Evolutionary conservation across 768 basidiomycete species (phyloP).

Genomic region (Boletus insuetus): DNA sequence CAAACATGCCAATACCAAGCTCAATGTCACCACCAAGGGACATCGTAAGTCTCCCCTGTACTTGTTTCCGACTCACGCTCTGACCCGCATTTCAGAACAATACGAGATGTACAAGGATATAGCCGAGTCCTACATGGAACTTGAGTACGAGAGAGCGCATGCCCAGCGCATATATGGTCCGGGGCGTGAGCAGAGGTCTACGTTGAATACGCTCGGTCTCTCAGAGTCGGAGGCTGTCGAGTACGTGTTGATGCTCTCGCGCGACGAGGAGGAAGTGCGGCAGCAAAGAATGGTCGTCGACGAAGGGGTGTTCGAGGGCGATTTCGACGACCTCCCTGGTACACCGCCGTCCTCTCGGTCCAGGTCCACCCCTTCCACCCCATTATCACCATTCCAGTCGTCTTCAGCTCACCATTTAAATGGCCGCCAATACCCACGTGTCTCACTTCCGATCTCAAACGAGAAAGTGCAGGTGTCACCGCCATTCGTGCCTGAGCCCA

Average conservation of each 20-base stretch:
- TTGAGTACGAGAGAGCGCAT: slow-evolving; percentile 48
- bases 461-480: slow-evolving; percentile 58
- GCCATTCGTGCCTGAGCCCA: slow-evolving; percentile 47
- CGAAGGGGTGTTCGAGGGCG: slow-evolving; percentile 57
- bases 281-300: slow-evolving; percentile 29
- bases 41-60: slow-evolving; percentile 37
- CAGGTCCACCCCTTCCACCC: slow-evolving; percentile 4
- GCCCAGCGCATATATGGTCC: slow-evolving; percentile 40
- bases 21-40: slow-evolving; percentile 39
- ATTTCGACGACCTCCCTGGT: slow-evolving; percentile 31
- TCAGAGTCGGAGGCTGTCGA: slow-evolving; percentile 74
- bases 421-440: slow-evolving; percentile 30
- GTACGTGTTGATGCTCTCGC: slow-evolving; percentile 81
- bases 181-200: slow-evolving; percentile 55
- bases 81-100: slow-evolving; percentile 45
- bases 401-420: slow-evolving; percentile 18
- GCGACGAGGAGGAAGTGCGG: slow-evolving; percentile 56
- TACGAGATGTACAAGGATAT: slow-evolving; percentile 63
- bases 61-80: background rate
- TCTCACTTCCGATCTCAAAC: slow-evolving; percentile 35
- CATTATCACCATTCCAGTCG: slow-evolving; percentile 11
- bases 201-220: slow-evolving; percentile 63
- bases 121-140: slow-evolving; percentile 50
- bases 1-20: slow-evolving; percentile 25
- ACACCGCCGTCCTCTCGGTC: slow-evolving; percentile 18